These are phyloP conservation scores for Mentha longifolia DNA, from an alignment of 257 asterid species.

Conservation along the genomic window DNA sequence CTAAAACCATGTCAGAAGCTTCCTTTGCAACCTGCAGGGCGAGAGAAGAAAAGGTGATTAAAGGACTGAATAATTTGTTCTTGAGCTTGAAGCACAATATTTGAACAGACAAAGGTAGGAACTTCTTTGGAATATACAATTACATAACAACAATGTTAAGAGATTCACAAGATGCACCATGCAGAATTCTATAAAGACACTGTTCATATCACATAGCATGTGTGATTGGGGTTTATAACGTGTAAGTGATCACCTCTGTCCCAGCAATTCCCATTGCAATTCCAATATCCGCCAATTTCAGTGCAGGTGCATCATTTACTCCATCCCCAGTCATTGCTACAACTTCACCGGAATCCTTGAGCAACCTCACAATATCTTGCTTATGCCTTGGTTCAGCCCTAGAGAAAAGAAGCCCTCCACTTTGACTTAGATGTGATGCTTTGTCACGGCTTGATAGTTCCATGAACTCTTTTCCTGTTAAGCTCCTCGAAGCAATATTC, in stretches of 20 bases:
- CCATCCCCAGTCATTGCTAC: slow-evolving; percentile 99
- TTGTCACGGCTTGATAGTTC: slow-evolving; percentile 59
- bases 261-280: slow-evolving; percentile 99
- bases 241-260: slow-evolving; percentile 70
- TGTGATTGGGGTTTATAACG: neutral
- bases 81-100: slow-evolving; percentile 11
- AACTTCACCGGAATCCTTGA: slow-evolving; percentile 94
- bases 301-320: slow-evolving; percentile 96
- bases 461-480: slow-evolving; percentile 92
- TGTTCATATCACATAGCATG: slow-evolving; percentile 7
- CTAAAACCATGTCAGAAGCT: slow-evolving; percentile 99
- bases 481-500: slow-evolving; percentile 69
- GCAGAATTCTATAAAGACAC: neutral
- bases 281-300: slow-evolving; percentile 97
- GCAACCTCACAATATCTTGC: slow-evolving; percentile 96
- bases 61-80: neutral
- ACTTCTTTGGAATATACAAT: neutral
- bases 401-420: slow-evolving; percentile 94
- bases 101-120: neutral
- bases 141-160: neutral
- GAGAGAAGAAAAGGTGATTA: slow-evolving; percentile 4
- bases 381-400: slow-evolving; percentile 99
- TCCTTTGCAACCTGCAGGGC: slow-evolving; percentile 88
- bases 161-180: slow-evolving; percentile 8
- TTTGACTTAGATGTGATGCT: slow-evolving; percentile 63